Conservation (phyloP, 2,329 filamentous ascomycete species). For the Phaeosphaeriaceae sp. region DNA sequence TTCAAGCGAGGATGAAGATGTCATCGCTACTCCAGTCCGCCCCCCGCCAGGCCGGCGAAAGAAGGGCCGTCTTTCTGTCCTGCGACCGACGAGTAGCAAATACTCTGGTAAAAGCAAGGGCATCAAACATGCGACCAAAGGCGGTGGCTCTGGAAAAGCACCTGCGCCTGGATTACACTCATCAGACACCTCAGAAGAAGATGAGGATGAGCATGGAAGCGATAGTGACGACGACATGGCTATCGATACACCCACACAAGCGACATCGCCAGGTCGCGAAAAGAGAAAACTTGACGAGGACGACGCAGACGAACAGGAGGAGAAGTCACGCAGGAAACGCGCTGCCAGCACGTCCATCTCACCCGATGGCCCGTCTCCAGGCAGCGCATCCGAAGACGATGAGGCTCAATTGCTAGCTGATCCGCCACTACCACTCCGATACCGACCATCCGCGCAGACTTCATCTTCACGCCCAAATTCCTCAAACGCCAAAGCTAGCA, state of each 20-base stretch:
- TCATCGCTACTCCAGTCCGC: slow-evolving; percentile 28
- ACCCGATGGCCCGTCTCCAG: slow-evolving; percentile 29
- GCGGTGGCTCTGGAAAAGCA: slow-evolving; percentile 33
- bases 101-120: slow-evolving; percentile 45
- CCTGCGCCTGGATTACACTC: slow-evolving; percentile 21
- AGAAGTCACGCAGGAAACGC: slow-evolving; percentile 35
- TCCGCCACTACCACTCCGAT: slow-evolving; percentile 35
- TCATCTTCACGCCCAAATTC: slow-evolving; percentile 1
- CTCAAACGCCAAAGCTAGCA: slow-evolving; percentile 12
- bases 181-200: slow-evolving; percentile 20
- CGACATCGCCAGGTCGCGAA: slow-evolving; percentile 27
- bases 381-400: slow-evolving; percentile 19
- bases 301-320: slow-evolving; percentile 18
- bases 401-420: slow-evolving; percentile 13
- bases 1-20: slow-evolving; percentile 28
- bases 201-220: slow-evolving; percentile 14
- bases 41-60: slow-evolving; percentile 24
- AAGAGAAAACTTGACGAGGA: slow-evolving; percentile 38
- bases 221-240: slow-evolving; percentile 30
- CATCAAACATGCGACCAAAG: slow-evolving; percentile 13
- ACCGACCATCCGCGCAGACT: slow-evolving; percentile 11
- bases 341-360: slow-evolving; percentile 28
- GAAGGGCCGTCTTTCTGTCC: slow-evolving; percentile 42
- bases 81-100: slow-evolving; percentile 45
- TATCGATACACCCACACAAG: slow-evolving; percentile 39